Evolutionary conservation across 2,329 filamentous ascomycete species (phyloP).

Genomic region (Colletotrichum sp.): DNA sequence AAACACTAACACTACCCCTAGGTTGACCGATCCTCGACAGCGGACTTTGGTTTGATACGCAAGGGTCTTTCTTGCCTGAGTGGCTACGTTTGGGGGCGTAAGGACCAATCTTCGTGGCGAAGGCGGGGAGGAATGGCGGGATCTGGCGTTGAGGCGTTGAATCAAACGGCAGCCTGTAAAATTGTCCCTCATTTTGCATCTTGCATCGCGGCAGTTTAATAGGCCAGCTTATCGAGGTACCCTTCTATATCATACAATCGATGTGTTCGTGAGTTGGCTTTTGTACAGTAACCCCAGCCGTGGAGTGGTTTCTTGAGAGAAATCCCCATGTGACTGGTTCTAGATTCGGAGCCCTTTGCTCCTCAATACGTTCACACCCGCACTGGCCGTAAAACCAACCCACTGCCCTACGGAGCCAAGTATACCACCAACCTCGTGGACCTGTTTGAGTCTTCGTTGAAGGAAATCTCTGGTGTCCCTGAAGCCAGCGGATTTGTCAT

Average conservation of each 20-base stretch:
- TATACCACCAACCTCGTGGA: slow-evolving; percentile 64
- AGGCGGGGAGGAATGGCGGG: not conserved
- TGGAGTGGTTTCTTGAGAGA: not conserved
- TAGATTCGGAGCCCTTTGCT: slow-evolving; percentile 87
- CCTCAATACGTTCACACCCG: slow-evolving; percentile 80
- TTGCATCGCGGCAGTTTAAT: not conserved
- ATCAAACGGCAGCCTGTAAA: not conserved
- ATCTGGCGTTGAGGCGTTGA: not conserved
- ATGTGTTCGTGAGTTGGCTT: not conserved
- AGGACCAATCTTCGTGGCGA: not conserved
- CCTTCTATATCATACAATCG: not conserved
- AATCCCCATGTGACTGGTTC: slow-evolving; percentile 23
- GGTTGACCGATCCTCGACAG: slow-evolving; percentile 65
- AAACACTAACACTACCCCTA: slow-evolving; percentile 36
- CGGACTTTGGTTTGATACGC: slow-evolving; percentile 42
- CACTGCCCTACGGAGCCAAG: slow-evolving; percentile 74
- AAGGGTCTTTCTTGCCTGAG: not conserved
- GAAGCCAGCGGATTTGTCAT: slow-evolving; percentile 77
- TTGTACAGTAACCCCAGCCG: not conserved
- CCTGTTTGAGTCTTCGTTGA: slow-evolving; percentile 74
- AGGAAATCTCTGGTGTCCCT: slow-evolving; percentile 81
- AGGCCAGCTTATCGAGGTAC: not conserved
- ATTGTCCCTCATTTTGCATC: not conserved
- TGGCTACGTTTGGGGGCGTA: not conserved
- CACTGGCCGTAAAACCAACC: slow-evolving; percentile 80